Base-by-base conservation (phyloP, 2,329 filamentous ascomycete species). In the Salinomyces thailandicus region DNA sequence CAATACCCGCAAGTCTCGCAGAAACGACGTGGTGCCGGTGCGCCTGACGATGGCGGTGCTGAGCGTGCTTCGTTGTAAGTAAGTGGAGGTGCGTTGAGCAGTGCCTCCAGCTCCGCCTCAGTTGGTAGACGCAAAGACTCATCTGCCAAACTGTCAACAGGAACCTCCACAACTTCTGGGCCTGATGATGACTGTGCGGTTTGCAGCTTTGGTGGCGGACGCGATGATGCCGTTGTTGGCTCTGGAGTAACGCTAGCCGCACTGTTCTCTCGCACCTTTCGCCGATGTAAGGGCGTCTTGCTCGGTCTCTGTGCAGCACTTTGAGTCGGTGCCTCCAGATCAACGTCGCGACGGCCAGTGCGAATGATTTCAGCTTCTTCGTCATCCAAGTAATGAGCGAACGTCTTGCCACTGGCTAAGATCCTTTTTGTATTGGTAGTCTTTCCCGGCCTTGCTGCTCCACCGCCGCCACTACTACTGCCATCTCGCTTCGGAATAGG, bases 1-100 rank as follows among this genome's bases (percentile, higher is more conserved):
- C 83, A 87, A 60, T 86, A 87, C 11, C 83, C 83, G 54, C 83
- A 89, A 19, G 85, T 75, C 54, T 80, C 79, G 60, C 83, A 89
- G 57, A 87, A 89, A 22, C 66, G 63, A 41, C 81, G 67, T 36
- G 62, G 60, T 31, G 65, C 64, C 2, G 80, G 78, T 7, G 54
- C 61, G 12, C 50, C 49, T 3, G 54, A 38, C 4, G 61, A 51
- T 11, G 63, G 60, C 14, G 65, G 60, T 4, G 56, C 59, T 12
- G 57, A 61, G 39, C 63, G 59, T 30, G 78, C 77, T 47, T 83
- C 79, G 32, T 72, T 66, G 58, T 85, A 87, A 24, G 67, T 76
- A 36, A 86, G 61, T 31, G 81, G 75, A 35, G 80, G 75, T 5
- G 71, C 72, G 15, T 69, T 63, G 35, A 86, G 62, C 34, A 87